Evolutionary conservation across 2,329 filamentous ascomycete genomes (phyloP).

Genomic region (Nothophoma quercina): DNA sequence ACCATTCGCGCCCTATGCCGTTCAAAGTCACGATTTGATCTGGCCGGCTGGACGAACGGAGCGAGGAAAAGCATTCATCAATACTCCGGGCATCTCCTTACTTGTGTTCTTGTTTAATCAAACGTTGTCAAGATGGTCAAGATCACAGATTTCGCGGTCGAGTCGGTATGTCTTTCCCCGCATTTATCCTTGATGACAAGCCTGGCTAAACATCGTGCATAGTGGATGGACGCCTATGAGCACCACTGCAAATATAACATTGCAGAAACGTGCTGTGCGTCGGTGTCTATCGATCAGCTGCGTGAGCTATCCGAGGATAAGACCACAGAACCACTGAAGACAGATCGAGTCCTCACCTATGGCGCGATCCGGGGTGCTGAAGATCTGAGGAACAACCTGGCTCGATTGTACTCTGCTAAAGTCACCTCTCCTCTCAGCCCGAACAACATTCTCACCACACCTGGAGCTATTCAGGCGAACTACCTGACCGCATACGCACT

Average conservation of each 20-base stretch:
- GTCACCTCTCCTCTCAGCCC: slow-evolving; percentile 55
- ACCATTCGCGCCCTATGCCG: slow-evolving; percentile 28
- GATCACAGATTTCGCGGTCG: slow-evolving; percentile 72
- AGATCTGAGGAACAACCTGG: slow-evolving; percentile 69
- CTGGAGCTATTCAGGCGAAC: slow-evolving; percentile 86
- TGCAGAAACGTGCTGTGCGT: slow-evolving; percentile 80
- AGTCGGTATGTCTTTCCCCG: slow-evolving; percentile 62
- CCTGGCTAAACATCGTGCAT: slow-evolving; percentile 20
- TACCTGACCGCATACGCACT: slow-evolving; percentile 79
- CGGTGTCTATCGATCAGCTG: slow-evolving; percentile 75
- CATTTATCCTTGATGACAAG: slow-evolving; percentile 19
- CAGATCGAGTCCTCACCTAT: slow-evolving; percentile 72
- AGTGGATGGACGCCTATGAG: slow-evolving; percentile 67
- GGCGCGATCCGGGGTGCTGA: slow-evolving; percentile 75
- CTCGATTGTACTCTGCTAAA: slow-evolving; percentile 69
- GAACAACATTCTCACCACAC: slow-evolving; percentile 77
- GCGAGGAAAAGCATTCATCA: neutral
- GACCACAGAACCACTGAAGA: slow-evolving; percentile 55
- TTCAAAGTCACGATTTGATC: slow-evolving; percentile 5
- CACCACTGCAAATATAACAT: slow-evolving; percentile 69
- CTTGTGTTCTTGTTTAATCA: neutral
- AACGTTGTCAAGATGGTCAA: slow-evolving; percentile 58
- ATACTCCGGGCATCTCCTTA: neutral
- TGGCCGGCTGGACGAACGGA: slow-evolving; percentile 10
- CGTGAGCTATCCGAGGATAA: slow-evolving; percentile 66